Evolutionary conservation across 2,329 filamentous ascomycete genomes (phyloP).

Genomic region (Colletotrichum sojae): DNA sequence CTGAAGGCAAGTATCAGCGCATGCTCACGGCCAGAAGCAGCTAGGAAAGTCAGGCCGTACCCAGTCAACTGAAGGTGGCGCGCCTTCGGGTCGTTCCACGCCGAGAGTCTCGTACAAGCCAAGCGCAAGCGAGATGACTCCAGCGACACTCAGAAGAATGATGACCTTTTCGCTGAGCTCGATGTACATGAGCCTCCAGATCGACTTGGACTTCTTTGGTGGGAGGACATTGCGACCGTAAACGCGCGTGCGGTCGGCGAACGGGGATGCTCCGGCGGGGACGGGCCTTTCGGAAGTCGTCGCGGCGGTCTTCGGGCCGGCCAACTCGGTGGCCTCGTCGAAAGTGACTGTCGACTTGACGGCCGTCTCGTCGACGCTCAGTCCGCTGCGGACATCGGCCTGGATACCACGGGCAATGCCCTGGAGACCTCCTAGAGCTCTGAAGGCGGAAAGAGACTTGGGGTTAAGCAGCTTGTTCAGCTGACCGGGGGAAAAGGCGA

Average conservation of each 20-base stretch:
- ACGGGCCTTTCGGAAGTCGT: slow-evolving; percentile 6
- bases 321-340: slow-evolving; percentile 70
- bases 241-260: slow-evolving; percentile 68
- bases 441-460: slow-evolving; percentile 80
- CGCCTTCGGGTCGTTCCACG: slow-evolving; percentile 50
- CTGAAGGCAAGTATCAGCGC: too few species aligned
- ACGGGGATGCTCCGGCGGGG: slow-evolving; percentile 37
- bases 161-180: slow-evolving; percentile 73
- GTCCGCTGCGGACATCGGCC: slow-evolving; percentile 72
- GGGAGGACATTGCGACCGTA: slow-evolving; percentile 58
- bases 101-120: slow-evolving; percentile 71
- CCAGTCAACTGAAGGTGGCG: slow-evolving; percentile 61
- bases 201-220: slow-evolving; percentile 23
- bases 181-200: slow-evolving; percentile 63
- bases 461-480: slow-evolving; percentile 82
- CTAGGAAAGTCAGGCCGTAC: slow-evolving; percentile 45
- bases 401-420: slow-evolving; percentile 80
- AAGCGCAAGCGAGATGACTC: slow-evolving; percentile 69
- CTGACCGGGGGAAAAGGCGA: slow-evolving; percentile 81
- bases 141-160: slow-evolving; percentile 70
- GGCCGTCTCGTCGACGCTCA: slow-evolving; percentile 77
- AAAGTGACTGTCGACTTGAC: slow-evolving; percentile 76
- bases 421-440: slow-evolving; percentile 77
- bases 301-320: slow-evolving; percentile 3
- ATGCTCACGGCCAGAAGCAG: too few species aligned